phyloP scores from a whole-genome alignment of 495 filamentous ascomycete species.

The Penicillium atrosanguineum region DNA sequence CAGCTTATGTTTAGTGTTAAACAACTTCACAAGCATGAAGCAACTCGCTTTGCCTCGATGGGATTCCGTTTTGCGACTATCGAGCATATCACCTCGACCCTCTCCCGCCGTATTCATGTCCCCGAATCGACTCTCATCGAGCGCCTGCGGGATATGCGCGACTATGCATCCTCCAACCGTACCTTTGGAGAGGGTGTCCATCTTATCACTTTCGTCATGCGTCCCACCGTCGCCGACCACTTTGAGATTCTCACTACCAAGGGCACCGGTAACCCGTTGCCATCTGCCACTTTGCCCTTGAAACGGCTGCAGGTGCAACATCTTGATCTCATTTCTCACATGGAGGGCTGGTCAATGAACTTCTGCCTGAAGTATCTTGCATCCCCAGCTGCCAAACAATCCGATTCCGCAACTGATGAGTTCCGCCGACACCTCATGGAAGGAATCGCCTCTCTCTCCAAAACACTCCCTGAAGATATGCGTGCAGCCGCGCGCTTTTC shows the following conservation, averaged over 20 bases:
- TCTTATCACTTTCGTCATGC: conserved; percentile 71
- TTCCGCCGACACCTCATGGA: conserved; percentile 43
- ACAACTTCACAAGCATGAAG: conserved; percentile 55
- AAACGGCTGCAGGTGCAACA: conserved; percentile 58
- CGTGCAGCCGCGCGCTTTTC: conserved; percentile 49
- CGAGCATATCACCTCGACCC: conserved; percentile 62
- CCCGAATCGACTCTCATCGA: conserved; percentile 48
- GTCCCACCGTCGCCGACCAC: conserved; percentile 61
- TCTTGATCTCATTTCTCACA: conserved; percentile 50
- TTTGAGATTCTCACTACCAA: conserved; percentile 74
- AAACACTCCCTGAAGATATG: conserved; percentile 44
- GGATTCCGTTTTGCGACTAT: conserved; percentile 75
- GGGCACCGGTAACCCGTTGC: conserved; percentile 63
- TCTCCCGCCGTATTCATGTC: conserved; percentile 72
- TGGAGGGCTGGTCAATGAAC: conserved; percentile 58
- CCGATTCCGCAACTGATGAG: conserved; percentile 30
- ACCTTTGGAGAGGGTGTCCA: conserved; percentile 67
- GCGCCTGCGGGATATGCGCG: conserved; percentile 60
- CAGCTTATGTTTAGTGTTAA: conserved; percentile 82
- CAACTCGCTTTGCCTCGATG: conserved; percentile 59
- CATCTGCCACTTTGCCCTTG: conserved; percentile 58
- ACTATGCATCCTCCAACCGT: conserved; percentile 49
- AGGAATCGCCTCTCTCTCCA: conserved; percentile 39
- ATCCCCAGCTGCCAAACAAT: conserved; percentile 27
- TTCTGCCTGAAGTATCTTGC: conserved; percentile 49